Base-by-base conservation (phyloP, 805 yeast genomes). In the Blastobotrys americana region DNA sequence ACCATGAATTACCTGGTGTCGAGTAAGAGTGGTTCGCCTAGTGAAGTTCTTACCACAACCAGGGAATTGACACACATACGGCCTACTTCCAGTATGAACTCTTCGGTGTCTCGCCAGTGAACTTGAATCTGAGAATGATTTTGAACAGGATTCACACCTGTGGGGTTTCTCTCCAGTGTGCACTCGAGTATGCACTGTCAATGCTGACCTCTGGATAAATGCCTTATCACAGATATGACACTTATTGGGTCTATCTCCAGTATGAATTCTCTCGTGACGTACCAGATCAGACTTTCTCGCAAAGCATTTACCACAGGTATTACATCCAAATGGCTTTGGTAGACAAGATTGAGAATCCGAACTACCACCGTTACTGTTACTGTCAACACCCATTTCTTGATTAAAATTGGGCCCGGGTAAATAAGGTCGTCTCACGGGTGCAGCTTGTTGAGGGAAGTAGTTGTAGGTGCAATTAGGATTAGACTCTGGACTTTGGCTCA, bases 91-190 rank as follows among this genome's bases (percentile, higher is more conserved):
- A 54, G 87, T 81, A 61, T 87, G 96, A 0, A 88, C 80, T 52
- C 96, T 69, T 3, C 85, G 77, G 61, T 87, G 96, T 48, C 96
- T 73, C 4, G 96, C 94, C 47, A 88, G 68, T 3, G 66, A 62
- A 13, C 64, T 58, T 9, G 66, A 62, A 45, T 63, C 68, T 42
- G 65, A 59, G 44, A 63, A 63, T 15, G 58, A 55, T 21, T 64
- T 57, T 19, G 47, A 50, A 45, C 70, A 66, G 13, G 55, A 50
- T 13, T 67, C 60, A 59, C 87, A 82, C 45, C 66, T 65, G 57
- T 77, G 82, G 5, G 88, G 88, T 52, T 80, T 81, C 56, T 80
- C 87, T n/a, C 88, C 88, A 0, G 87, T 81, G 60, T 87, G 96
- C 4, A 84, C 82, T 52, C 85, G 76, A 52, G 74, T 69, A 62